Evolutionary conservation across 768 basidiomycete genomes (phyloP).

Genomic region (Agrocybe chaxingu): DNA sequence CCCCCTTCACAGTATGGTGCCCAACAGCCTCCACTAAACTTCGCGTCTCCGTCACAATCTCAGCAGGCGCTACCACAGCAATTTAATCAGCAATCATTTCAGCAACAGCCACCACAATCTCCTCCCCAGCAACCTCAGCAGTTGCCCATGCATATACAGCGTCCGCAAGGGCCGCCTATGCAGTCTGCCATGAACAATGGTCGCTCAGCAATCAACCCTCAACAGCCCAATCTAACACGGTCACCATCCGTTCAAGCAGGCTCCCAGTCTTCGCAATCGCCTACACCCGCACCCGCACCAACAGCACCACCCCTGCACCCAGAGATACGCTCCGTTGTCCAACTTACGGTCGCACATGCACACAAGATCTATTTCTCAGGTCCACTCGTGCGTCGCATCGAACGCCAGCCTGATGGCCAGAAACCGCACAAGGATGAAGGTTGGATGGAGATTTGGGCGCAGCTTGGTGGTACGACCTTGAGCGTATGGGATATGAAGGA

Average conservation of each 20-base stretch:
- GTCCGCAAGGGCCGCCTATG: conserved; percentile 4
- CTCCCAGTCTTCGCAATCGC: conserved; percentile 3
- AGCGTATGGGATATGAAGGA: conserved; percentile 91
- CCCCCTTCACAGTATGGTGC: conserved; percentile 6
- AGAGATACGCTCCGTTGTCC: conserved; percentile 79
- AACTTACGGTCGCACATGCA: conserved; percentile 69
- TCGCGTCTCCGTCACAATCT: conserved; percentile 5
- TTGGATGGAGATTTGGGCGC: conserved; percentile 87
- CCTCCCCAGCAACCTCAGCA: conserved; percentile 17
- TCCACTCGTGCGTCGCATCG: conserved; percentile 71
- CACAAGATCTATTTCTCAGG: conserved; percentile 89
- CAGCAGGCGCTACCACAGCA: conserved; percentile 7
- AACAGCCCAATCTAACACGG: conserved; percentile 2
- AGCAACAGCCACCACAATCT: conserved; percentile 16
- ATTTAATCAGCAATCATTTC: conserved; percentile 11
- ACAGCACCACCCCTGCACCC: conserved; percentile 58
- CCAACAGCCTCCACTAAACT: conserved; percentile 7
- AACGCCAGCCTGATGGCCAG: conserved; percentile 75
- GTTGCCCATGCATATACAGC: background rate
- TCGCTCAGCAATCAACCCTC: background rate
- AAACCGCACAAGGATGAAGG: conserved; percentile 68
- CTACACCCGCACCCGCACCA: conserved; percentile 17
- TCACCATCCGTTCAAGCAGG: conserved; percentile 9
- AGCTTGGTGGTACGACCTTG: conserved; percentile 84
- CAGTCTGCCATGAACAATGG: conserved; percentile 2